Conservation (phyloP, 176 grass and related monocot genomes). For the Typha latifolia region DNA sequence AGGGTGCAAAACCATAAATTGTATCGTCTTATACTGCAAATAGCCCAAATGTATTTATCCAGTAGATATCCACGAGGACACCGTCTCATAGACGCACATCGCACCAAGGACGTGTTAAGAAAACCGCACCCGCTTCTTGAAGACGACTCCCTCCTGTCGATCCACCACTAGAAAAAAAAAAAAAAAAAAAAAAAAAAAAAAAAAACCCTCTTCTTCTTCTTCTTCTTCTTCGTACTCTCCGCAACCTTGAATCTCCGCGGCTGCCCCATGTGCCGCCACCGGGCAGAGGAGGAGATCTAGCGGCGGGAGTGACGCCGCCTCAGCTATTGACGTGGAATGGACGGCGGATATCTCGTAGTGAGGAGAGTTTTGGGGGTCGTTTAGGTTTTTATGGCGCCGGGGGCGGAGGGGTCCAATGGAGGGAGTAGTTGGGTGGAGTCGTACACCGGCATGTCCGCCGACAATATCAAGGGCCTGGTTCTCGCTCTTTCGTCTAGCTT, state of each 20-base stretch:
- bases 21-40: too few species aligned
- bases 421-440: conserved; percentile 69
- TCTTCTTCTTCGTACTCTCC: not conserved
- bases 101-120: too few species aligned
- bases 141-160: not conserved
- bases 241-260: conserved; percentile 17
- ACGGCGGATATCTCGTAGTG: not conserved
- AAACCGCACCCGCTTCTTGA: too few species aligned
- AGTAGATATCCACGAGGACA: too few species aligned
- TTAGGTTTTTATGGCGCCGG: not conserved
- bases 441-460: conserved; percentile 83
- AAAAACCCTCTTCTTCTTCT: not conserved
- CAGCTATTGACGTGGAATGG: conserved; percentile 25
- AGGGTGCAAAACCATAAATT: too few species aligned
- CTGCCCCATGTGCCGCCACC: not conserved
- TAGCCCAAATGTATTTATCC: too few species aligned
- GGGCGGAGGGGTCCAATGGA: conserved; percentile 25
- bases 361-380: not conserved
- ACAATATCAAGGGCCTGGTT: conserved; percentile 94
- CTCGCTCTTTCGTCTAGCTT: conserved; percentile 89
- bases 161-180: not conserved
- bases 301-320: conserved; percentile 7
- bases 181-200: not conserved
- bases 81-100: too few species aligned
- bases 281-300: conserved; percentile 6